These are phyloP conservation scores for Diutina pseudorugosa DNA, from an alignment of 1,139 yeast species.

Conservation along the genomic window DNA sequence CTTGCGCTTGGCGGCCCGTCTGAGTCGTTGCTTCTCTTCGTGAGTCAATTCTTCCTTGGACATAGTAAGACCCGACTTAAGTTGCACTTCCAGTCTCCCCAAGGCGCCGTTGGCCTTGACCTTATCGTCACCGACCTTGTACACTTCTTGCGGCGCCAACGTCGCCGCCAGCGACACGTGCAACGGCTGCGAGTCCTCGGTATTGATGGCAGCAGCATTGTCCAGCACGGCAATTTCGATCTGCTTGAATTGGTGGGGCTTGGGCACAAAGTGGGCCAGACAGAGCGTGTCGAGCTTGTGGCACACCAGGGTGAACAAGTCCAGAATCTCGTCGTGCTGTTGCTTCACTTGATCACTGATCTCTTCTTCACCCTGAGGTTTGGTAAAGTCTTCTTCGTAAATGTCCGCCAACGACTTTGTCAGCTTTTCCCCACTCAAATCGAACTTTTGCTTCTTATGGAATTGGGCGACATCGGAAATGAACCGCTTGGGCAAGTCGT, in stretches of 20 bases:
- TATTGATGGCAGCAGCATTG: constrained; percentile 49
- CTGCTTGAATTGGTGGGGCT: constrained; percentile 63
- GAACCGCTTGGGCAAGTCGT: constrained; percentile 69
- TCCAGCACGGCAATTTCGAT: constrained; percentile 62
- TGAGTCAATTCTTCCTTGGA: constrained; percentile 75
- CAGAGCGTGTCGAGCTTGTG: constrained; percentile 78
- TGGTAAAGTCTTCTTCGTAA: constrained; percentile 74
- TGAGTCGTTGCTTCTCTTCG: constrained; percentile 78
- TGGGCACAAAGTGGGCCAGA: constrained; percentile 89
- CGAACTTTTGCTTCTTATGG: constrained; percentile 37
- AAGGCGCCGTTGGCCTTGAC: constrained; percentile 32
- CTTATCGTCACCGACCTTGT: constrained; percentile 41
- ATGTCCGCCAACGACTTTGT: constrained; percentile 81
- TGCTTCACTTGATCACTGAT: constrained; percentile 50
- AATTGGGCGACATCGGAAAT: constrained; percentile 53
- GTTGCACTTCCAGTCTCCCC: constrained; percentile 43
- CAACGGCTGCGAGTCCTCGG: constrained; percentile 97
- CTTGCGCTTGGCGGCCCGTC: constrained; percentile 80
- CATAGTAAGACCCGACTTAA: constrained; percentile 73
- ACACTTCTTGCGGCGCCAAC: constrained; percentile 95
- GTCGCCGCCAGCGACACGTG: constrained; percentile 64
- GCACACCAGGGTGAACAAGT: constrained; percentile 48
- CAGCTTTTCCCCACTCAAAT: constrained; percentile 77
- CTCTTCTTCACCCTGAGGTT: constrained; percentile 27
- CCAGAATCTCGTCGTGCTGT: constrained; percentile 70